Base-by-base conservation (phyloP, 208 protist species). In the Wallacemonas sp. region DNA sequence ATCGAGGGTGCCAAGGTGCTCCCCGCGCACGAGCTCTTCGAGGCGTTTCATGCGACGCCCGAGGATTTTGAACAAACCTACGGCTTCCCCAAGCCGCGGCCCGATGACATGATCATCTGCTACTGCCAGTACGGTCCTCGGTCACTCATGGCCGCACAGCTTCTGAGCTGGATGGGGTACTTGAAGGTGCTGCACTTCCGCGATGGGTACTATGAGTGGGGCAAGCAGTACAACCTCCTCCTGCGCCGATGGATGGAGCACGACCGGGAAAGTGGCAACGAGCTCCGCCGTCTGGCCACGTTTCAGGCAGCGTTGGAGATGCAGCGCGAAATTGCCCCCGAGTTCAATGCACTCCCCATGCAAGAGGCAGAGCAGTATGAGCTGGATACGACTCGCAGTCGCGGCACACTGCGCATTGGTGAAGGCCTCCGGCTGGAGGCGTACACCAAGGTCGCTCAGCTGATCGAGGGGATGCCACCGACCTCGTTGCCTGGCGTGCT, bases 111-210 rank as follows among this genome's bases (percentile, higher is more conserved):
- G 52, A 85, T 92, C 53, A 89, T 92, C 29, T 92, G 80, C 66
- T 92, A 92, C 73, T 92, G 86, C 62, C 86, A 92, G 44, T 92
- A 85, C 61, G 86, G 86, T 12, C 86, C 86, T 6, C 79, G 86
- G 34, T 83, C 80, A 0, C 81, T 92, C 22, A 92, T 92, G 86
- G 86, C 86, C 29, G 83, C 86, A 37, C 86, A 92, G 67, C 84
- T 92, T 32, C 58, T 89, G n/a, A 89, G 82, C 68, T 92, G 82
- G 81, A 84, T 92, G 80, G 86, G 86, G 27, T 92, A 89, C 55
- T 60, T 83, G 9, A 82, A 87, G 60, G 80, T 89, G 17, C 66
- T 92, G 48, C 86, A 92, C 73, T 87, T 88, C 44, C 77, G 86
- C 24, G 86, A 92, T 44, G 86, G 86, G 29, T 92, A 89, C 67